Percentiles rank a stretch among this genome's conserved stretches.
phyloP scores from a whole-genome alignment of 345 rosid genomes.

The Citrus unshiu region DNA sequence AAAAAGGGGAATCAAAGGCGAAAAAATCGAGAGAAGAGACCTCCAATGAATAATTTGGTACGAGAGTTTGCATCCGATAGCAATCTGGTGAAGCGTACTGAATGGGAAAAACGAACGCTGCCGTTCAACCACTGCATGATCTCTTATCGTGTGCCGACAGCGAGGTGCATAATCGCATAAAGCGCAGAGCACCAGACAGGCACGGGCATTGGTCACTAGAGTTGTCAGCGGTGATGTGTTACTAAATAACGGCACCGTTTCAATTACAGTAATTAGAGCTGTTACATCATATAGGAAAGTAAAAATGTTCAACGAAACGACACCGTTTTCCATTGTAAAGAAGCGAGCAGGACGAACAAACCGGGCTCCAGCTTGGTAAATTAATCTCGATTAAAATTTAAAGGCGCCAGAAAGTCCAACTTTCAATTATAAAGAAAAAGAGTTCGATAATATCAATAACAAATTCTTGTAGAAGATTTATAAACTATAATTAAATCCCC shows the following conservation, averaged over 20 bases:
- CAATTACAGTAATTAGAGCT: too few species aligned
- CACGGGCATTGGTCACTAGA: too few species aligned
- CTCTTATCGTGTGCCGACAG: neutral
- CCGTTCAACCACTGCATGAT: constrained; percentile 22
- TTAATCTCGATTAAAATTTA: neutral
- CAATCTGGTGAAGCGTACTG: neutral
- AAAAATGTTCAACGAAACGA: too few species aligned
- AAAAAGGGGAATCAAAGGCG: neutral
- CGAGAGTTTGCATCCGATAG: constrained; percentile 20
- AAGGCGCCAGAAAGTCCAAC: too few species aligned
- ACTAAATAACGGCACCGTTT: too few species aligned
- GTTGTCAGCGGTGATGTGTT: too few species aligned
- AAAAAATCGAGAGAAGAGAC: constrained; percentile 16
- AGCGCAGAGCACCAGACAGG: neutral
- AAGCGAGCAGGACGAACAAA: neutral
- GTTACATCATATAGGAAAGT: too few species aligned
- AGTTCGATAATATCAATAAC: too few species aligned
- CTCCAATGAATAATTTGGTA: constrained; percentile 60
- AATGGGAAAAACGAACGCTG: neutral
- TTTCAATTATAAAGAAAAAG: too few species aligned
- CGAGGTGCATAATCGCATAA: neutral
- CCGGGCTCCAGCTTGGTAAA: neutral
- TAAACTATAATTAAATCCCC: neutral
- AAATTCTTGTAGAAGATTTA: too few species aligned
- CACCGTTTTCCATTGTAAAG: too few species aligned